These are phyloP conservation scores for Zasmidium cellare DNA, from an alignment of 2,329 filamentous ascomycete species.

Conservation along the genomic window DNA sequence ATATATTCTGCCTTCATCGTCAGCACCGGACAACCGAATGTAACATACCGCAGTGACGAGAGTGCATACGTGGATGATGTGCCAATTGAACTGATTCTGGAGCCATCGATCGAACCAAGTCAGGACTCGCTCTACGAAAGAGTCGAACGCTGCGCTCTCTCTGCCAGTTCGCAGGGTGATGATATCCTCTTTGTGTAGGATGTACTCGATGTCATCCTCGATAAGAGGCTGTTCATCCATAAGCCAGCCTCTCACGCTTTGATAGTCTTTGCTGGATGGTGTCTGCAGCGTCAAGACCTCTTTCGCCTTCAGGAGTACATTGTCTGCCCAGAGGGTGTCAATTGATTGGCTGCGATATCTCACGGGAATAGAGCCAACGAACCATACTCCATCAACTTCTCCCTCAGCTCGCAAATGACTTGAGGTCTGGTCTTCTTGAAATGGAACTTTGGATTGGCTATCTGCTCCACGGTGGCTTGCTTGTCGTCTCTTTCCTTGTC, in stretches of 20 bases:
- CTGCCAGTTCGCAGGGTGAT: conserved; percentile 40
- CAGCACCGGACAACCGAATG: no score
- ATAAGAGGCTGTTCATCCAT: conserved; percentile 38
- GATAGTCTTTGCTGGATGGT: conserved; percentile 42
- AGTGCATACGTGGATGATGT: conserved; percentile 29
- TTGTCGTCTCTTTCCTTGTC: conserved; percentile 16
- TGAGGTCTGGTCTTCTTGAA: conserved; percentile 17
- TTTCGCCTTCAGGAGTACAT: conserved; percentile 41
- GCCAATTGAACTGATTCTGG: conserved; percentile 31
- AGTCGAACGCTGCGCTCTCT: conserved; percentile 44
- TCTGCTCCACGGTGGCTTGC: conserved; percentile 12
- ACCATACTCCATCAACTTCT: conserved; percentile 28
- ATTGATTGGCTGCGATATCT: not conserved
- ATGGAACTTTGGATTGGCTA: conserved; percentile 1
- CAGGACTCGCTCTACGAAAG: conserved; percentile 34
- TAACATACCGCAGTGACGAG: no score
- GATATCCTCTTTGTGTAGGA: conserved; percentile 44
- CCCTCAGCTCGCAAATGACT: conserved; percentile 23
- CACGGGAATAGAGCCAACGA: not conserved
- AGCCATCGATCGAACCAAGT: conserved; percentile 18
- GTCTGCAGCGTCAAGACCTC: conserved; percentile 39
- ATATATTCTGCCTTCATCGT: conserved; percentile 32
- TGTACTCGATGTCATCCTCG: conserved; percentile 35
- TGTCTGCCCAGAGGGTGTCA: conserved; percentile 28
- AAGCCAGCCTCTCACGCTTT: conserved; percentile 39